Evolutionary conservation across 805 yeast species (phyloP), one percentile per base, ranked within the genome.

Genomic region (Candida nitratophila): DNA sequence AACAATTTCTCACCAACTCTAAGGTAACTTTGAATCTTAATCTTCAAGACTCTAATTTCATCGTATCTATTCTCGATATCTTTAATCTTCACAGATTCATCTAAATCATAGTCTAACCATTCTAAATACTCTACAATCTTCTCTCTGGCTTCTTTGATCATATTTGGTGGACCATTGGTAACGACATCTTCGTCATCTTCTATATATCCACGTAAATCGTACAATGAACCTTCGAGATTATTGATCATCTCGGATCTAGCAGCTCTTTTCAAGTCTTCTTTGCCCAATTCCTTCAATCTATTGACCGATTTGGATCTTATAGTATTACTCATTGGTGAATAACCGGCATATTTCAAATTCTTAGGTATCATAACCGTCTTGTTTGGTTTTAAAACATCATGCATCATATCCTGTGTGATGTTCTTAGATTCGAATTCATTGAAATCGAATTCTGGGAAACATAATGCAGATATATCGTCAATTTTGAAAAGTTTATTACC

Each of bases 81-180:
- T 20, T 65, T 57, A 12, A 63, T 39, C 14, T 17, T 17, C 0
- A 60, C 49, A 1, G 85, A 74, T 20, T 65, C 68, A 43, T 76
- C 84, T 32, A 86, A 72, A 16, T 79, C 88, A 53, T 76, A 78
- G 41, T 87, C 95, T 33, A 88, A 65, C 96, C 96, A 87, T 47
- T 83, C 91, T 39, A 85, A 64, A 22, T 69, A 63, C 11, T 76
- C 79, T 15, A 66, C 45, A 4, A 83, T 75, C 6, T 66, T 48
- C 0, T 52, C 45, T 1, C 65, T 50, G 10, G 73, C 61, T 27
- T 59, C 51, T 5, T 66, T 70, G 6, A 76, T 47, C 33, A 69
- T 64, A 0, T 59, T 53, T 5, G 60, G 55, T 9, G 77, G 76
- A 0, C 73, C 67, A 38, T 68, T 72, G 6, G 20, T 60, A 0